phyloP scores from a whole-genome alignment of 164 flowering plant species.

The Stephania japonica region DNA sequence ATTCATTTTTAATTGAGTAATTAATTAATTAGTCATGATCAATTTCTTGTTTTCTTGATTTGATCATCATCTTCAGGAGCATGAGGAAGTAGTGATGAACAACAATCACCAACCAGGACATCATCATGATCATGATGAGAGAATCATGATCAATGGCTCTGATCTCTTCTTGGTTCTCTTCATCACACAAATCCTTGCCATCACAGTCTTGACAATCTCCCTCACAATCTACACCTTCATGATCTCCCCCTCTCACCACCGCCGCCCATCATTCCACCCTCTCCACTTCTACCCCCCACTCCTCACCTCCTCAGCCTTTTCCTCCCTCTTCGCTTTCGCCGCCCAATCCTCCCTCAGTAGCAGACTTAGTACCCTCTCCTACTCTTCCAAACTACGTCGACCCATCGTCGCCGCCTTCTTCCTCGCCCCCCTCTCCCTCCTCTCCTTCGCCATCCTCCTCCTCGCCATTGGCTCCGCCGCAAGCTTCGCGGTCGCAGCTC shows the following conservation, averaged over 20 bases:
- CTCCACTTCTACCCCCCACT: conserved; percentile 45
- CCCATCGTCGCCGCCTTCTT: conserved; percentile 42
- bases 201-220: conserved; percentile 23
- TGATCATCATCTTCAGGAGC: too few species aligned
- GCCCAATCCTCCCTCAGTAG: conserved; percentile 31
- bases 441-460: conserved; percentile 34
- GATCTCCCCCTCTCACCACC: not conserved
- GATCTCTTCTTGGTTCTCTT: conserved; percentile 28
- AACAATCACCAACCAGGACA: too few species aligned
- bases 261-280: conserved; percentile 25
- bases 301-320: conserved; percentile 27
- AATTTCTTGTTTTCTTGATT: too few species aligned
- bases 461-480: conserved; percentile 27
- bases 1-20: too few species aligned
- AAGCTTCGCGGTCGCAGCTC: conserved; percentile 25
- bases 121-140: too few species aligned
- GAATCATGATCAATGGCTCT: not conserved
- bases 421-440: conserved; percentile 44
- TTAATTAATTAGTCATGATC: too few species aligned
- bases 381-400: conserved; percentile 31
- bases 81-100: too few species aligned
- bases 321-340: conserved; percentile 26
- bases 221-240: conserved; percentile 31
- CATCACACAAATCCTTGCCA: conserved; percentile 32
- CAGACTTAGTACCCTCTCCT: conserved; percentile 14